phyloP scores from a whole-genome alignment of 2,329 filamentous ascomycete species.

The Paraphaeosphaeria sporulosa region DNA sequence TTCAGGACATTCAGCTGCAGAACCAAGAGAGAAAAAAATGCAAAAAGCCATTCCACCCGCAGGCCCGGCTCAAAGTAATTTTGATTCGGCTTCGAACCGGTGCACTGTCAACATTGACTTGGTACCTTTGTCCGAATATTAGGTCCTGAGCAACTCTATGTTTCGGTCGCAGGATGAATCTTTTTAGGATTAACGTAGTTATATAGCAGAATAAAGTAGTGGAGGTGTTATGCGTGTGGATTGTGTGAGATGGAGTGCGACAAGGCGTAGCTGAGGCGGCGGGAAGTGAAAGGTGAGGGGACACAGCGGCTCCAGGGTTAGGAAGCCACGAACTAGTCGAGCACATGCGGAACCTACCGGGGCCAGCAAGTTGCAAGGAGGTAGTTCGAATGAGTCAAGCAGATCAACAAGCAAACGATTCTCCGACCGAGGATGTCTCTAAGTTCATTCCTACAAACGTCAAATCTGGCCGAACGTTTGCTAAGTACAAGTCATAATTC shows the following conservation, averaged over 20 bases:
- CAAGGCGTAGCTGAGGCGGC: not conserved
- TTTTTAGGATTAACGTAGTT: not conserved
- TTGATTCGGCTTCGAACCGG: not conserved
- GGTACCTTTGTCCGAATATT: not conserved
- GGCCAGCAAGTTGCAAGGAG: too few species aligned
- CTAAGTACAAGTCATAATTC: not conserved
- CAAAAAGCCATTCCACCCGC: not conserved
- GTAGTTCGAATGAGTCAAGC: not conserved
- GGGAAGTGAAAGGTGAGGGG: not conserved
- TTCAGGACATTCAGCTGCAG: too few species aligned
- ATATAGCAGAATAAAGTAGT: not conserved
- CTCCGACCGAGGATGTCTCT: not conserved
- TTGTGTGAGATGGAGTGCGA: not conserved
- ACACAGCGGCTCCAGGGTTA: not conserved
- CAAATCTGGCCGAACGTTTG: not conserved
- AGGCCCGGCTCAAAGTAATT: not conserved
- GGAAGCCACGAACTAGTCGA: not conserved
- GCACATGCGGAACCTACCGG: too few species aligned
- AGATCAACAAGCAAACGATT: not conserved
- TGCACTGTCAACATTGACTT: not conserved
- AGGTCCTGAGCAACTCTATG: not conserved
- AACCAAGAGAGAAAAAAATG: not conserved
- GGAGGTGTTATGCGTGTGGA: not conserved
- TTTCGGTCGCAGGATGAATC: not conserved
- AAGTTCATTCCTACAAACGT: not conserved